Percentiles rank a stretch among this genome's conserved stretches.
Conservation (phyloP, 768 basidiomycete genomes). For the Auriculariales sp. region DNA sequence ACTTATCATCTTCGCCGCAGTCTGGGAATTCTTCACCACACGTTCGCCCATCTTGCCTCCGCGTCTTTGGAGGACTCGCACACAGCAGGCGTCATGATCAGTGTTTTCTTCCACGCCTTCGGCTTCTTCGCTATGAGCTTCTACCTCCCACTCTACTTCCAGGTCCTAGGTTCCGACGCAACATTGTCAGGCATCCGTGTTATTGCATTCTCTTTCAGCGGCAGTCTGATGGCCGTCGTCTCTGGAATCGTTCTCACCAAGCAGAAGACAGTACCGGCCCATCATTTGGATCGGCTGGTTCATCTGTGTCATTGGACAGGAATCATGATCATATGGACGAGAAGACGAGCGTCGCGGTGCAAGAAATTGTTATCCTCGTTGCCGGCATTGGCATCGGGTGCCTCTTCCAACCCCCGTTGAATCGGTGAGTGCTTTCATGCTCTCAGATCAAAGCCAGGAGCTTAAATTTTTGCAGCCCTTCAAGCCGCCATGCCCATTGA, state of each 20-base stretch:
- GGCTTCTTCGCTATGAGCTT: constrained; percentile 23
- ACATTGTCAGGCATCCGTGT: constrained; percentile 44
- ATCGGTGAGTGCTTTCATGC: neutral
- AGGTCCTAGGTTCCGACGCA: constrained; percentile 56
- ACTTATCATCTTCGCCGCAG: constrained; percentile 21
- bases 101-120: constrained; percentile 24
- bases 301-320: constrained; percentile 49
- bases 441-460: neutral
- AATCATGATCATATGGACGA: constrained; percentile 56
- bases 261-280: constrained; percentile 39
- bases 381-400: constrained; percentile 51
- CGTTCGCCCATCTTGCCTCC: constrained; percentile 19
- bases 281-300: constrained; percentile 47
- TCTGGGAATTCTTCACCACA: constrained; percentile 19
- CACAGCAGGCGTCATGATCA: constrained; percentile 20
- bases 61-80: constrained; percentile 18
- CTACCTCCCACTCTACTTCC: constrained; percentile 24
- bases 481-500: constrained; percentile 81
- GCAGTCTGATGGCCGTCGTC: constrained; percentile 34
- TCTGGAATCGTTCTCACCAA: constrained; percentile 45
- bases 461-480: constrained; percentile 18
- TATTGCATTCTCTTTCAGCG: constrained; percentile 22
- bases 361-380: constrained; percentile 51
- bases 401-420: constrained; percentile 34
- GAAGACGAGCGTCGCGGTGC: constrained; percentile 37